Base-by-base conservation (phyloP, 495 filamentous ascomycete species). In the Chlorociboria aeruginascens region DNA sequence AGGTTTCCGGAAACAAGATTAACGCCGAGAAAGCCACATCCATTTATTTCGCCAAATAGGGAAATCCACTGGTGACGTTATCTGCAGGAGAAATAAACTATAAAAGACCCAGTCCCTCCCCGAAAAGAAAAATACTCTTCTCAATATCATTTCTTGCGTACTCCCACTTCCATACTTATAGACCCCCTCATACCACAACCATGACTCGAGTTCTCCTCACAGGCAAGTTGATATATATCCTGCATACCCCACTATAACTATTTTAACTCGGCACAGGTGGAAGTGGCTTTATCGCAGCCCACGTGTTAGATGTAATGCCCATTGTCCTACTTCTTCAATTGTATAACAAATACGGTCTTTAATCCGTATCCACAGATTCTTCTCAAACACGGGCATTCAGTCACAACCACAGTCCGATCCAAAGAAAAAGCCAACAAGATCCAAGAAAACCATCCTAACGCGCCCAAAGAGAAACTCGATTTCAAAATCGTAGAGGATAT, bases 401-500 rank as follows among this genome's bases (percentile, higher is more conserved):
- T 92, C 10, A 78, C 92, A 11, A 86, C 87, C 8, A 95, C 86
- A 6, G 90, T 97, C 41, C 76, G 90, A 40, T 81, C 77, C 3
- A 71, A 84, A 44, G 76, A 78, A 16, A 97, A 97, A 61, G 89
- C 82, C 14, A 65, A 85, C 40, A 77, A 70, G 51, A 87, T 95
- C 60, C 74, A 78, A 13, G 64, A 77, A 14, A 79, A 81, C 12
- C 78, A 89, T 61, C 74, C 81, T 0, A 57, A 72, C 25, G 59
- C 69, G 3, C 54, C 71, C 32, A 74, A 76, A 43, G 79, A 76
- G 14, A 78, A 82, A 55, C 78, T 97, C 10, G 74, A 74, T 45
- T 87, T 83, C 51, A 73, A 72, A 43, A 81, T 95, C 58, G 87
- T 95, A 6, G 75, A 82, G 44, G 89, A 97, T 63, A 86, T 96